Base-by-base conservation (phyloP, 345 rosid species). In the Cardamine chenopodiifolia region DNA sequence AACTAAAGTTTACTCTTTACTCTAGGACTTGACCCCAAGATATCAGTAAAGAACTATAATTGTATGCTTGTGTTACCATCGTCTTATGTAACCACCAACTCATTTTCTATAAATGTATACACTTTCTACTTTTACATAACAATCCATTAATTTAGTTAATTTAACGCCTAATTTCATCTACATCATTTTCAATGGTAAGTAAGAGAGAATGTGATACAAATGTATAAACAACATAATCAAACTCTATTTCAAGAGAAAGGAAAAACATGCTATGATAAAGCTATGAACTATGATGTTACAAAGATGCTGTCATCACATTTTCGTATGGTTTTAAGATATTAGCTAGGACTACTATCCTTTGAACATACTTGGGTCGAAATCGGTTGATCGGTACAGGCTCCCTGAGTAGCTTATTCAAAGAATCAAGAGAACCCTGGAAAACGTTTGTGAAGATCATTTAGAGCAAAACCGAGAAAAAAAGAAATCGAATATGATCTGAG, bases 331-430 rank as follows among this genome's bases (percentile, higher is more conserved):
- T 52, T 11, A 34, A 25, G 39, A 67, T 14, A 31, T 42, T 22
- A 72, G 61, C 32, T 29, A 22, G 5, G 37, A 32, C 54, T 56
- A 19, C 20, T 32, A 18, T n/a, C n/a, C n/a, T n/a, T 13, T 57
- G 60, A 39, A 66, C 62, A 61, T 89, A 93, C 97, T 93, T 93
- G 82, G 96, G 91, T 81, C 98, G 82, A 70, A 93, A 93, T 42
- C 98, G 92, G 73, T 87, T 93, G 68, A 93, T 55, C 39, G 96
- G 91, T 71, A 93, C 78, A 35, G 97, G 97, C 79, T 87, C 94
- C 82, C 78, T 80, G 54, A 89, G 86, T 77, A 85, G 81, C 74
- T 75, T 77, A 80, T 93, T 93, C 39, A 93, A 83, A 4, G 73
- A 86, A 80, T 91, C 94, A 86, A 93, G 63, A 37, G 98, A 93